Evolutionary conservation across 2,329 filamentous ascomycete genomes (phyloP), one percentile per base, ranked within the genome.

Genomic region (Leptographium flavum): DNA sequence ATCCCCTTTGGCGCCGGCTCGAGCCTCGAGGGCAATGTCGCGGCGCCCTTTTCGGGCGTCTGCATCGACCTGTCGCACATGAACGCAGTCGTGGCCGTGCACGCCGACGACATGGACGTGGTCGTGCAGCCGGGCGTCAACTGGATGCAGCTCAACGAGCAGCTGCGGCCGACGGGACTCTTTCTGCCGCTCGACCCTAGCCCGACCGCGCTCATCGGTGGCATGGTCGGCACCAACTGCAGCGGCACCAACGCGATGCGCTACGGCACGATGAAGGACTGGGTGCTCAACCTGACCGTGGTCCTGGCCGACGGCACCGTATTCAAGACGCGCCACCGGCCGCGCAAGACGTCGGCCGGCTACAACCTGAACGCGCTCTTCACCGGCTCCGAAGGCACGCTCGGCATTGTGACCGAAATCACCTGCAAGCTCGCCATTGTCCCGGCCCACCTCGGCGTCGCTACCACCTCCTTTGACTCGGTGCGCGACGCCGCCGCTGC

Each of bases 131-230:
- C 88, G 3, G 84, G 83, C 7, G 81, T 95, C 10, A 81, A 83
- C n/a, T 95, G 87, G 87, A 87, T 93, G 73, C 78, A 83, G 43
- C 65, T 95, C 47, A 95, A 95, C 55, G 77, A 82, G 52, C 65
- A 76, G 54, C 59, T 80, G 39, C 70, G 78, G 41, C 78, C n/a
- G 23, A 80, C 76, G 4, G 85, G 85, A 0, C 73, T 95, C 1
- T 94, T 94, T 65, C 93, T 94, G 58, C 88, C 88, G 1, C 80
- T 94, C 13, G 88, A 95, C 56, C 88, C 88, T 68, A 71, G 73
- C 25, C 75, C 74, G 48, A 75, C 70, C 53, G 82, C 83, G 15
- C 83, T 82, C 63, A 86, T 88, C 53, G 83, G 83, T 42, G 83
- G 83, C 36, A 90, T 90, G 84, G 76, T 88, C 25, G 83, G 82